Percentiles rank a stretch among this genome's conserved stretches.
Conservation (phyloP, 75 land plant species). For the Cryptomeria japonica region DNA sequence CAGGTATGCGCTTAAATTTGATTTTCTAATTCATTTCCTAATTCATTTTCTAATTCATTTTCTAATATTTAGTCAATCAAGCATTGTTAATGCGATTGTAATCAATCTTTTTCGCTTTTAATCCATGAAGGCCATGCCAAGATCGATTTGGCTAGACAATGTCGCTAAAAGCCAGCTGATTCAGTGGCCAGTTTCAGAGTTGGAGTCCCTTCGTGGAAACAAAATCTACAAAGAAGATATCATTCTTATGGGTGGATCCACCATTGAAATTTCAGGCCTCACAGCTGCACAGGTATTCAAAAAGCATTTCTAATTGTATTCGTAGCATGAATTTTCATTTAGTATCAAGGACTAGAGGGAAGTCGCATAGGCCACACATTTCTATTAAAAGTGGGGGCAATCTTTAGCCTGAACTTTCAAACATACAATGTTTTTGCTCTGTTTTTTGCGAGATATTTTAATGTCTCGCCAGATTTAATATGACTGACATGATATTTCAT, state of each 20-base stretch:
- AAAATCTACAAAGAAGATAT: neutral
- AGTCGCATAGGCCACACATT: no score
- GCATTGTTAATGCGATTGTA: neutral
- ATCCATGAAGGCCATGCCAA: constrained; percentile 25
- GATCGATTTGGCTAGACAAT: constrained; percentile 20
- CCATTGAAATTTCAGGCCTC: constrained; percentile 17
- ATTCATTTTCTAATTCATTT: no score
- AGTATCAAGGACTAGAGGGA: no score
- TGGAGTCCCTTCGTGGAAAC: neutral
- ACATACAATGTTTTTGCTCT: no score
- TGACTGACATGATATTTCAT: no score
- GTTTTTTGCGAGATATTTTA: neutral
- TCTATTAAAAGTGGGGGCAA: no score
- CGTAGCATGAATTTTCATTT: no score
- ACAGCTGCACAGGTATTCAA: constrained; percentile 24
- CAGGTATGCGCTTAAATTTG: constrained; percentile 8
- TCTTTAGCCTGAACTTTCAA: no score
- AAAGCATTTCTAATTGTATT: neutral
- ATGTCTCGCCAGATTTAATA: no score
- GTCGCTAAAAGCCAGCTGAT: constrained; percentile 11
- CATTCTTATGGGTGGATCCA: constrained; percentile 14
- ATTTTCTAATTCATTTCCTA: no score
- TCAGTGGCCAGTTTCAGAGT: constrained; percentile 31
- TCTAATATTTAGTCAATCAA: no score
- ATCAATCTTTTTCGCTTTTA: no score